phyloP scores from a whole-genome alignment of 495 filamentous ascomycete genomes.

The Terfezia claveryi region DNA sequence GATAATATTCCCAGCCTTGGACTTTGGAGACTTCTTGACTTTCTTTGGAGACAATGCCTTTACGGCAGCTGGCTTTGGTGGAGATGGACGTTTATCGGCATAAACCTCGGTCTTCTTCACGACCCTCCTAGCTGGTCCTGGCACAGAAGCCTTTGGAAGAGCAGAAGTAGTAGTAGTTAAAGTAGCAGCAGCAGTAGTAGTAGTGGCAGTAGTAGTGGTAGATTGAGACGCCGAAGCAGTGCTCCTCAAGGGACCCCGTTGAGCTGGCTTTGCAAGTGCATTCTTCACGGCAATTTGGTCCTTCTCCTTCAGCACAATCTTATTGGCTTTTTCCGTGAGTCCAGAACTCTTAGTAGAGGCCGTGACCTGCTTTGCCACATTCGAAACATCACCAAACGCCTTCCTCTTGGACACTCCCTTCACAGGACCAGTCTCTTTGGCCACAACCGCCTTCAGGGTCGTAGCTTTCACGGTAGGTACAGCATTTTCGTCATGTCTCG shows the following conservation, averaged over 20 bases:
- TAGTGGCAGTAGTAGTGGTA: neutral
- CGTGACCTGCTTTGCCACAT: conserved; percentile 32
- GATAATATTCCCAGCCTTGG: neutral
- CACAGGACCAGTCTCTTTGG: conserved; percentile 8
- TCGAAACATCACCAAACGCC: conserved; percentile 64
- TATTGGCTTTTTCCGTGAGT: conserved; percentile 24
- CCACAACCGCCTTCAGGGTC: neutral
- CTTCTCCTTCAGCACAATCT: conserved; percentile 17
- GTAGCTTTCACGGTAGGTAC: conserved; percentile 22
- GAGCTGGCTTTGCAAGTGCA: conserved; percentile 18
- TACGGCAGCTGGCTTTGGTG: conserved; percentile 3
- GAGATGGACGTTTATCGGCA: conserved; percentile 30
- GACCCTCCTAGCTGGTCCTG: conserved; percentile 24
- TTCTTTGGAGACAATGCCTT: conserved; percentile 34
- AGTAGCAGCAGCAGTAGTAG: neutral
- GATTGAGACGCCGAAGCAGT: conserved; percentile 3
- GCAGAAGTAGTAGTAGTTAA: neutral
- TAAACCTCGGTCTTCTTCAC: conserved; percentile 45
- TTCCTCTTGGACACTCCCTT: conserved; percentile 52
- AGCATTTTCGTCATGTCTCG: conserved; percentile 55
- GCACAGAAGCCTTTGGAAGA: neutral
- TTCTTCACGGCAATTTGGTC: conserved; percentile 4
- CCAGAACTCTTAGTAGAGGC: conserved; percentile 14
- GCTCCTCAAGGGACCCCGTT: conserved; percentile 9
- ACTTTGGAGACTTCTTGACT: neutral